Evolutionary conservation across 805 yeast genomes (phyloP), one percentile per base, ranked within the genome.

Genomic region (Teunomyces aglyptinius): DNA sequence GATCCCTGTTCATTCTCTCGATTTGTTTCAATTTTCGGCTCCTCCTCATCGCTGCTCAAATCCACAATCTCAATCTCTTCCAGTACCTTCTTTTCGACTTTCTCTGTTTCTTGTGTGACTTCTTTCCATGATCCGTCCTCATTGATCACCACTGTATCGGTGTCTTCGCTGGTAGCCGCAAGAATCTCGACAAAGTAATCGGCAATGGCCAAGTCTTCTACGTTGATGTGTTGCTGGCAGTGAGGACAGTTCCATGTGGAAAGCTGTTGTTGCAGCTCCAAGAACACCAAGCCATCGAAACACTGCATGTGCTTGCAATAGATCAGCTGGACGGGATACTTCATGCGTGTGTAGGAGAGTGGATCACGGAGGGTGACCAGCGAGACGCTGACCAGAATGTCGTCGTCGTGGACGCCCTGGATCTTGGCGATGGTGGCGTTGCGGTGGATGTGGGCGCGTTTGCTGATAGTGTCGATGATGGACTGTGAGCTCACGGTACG

Each of bases 241-340:
- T 89, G 75, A 0, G 97, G 97, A 59, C 99, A 94, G 43, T 69
- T 68, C 97, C 97, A 92, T 0, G 87, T 80, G 0, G 96, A 86
- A 0, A 86, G 80, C 59, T 86, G 92, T 46, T 74, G 73, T 61
- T 92, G 98, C 38, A 90, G 73, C 57, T 81, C 79, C 7, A 94
- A 55, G 59, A 79, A 94, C 38, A 87, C 80, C 29, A 75, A 63
- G 0, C 88, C 91, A 65, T 94, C 99, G 62, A 91, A 89, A 60
- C 98, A 91, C 57, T 87, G 92, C 12, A 89, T 67, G 65, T 94
- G 99, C 29, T 76, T 69, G 66, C 99, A 94, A 40, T 65, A 70
- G 1, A 75, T 66, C 1, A 96, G 81, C 53, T 89, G 79, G 1
- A 82, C 80, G 0, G 99, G 98, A 44, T 76, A 64, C 46, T 72